Evolutionary conservation across 257 asterid species (phyloP).

Genomic region (Solanum chilense): DNA sequence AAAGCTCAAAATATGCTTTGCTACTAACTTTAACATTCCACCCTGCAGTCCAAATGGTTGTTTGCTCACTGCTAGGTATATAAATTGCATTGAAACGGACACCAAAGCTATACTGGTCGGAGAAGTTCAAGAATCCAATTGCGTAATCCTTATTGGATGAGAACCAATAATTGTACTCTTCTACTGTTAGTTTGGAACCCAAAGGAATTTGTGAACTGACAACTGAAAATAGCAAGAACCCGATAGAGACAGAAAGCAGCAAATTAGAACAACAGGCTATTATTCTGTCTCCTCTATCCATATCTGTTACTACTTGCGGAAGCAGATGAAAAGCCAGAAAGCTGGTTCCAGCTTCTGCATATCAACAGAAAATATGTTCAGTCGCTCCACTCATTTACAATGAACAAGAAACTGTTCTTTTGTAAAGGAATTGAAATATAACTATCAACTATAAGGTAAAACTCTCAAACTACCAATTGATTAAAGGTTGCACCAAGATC

Average conservation of each 20-base stretch:
- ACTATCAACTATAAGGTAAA: not conserved
- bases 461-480: not conserved
- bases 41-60: conserved; percentile 33
- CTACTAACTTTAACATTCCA: conserved; percentile 21
- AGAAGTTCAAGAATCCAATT: conserved; percentile 19
- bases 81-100: conserved; percentile 17
- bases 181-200: conserved; percentile 26
- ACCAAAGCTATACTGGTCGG: conserved; percentile 17
- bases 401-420: not conserved
- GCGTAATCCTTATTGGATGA: conserved; percentile 30
- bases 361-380: conserved; percentile 3
- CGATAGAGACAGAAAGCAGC: conserved; percentile 3
- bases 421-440: not conserved
- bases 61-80: conserved; percentile 12
- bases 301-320: conserved; percentile 2
- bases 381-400: not conserved
- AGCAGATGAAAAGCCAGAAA: not conserved
- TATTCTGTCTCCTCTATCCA: conserved; percentile 11
- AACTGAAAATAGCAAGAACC: conserved; percentile 6
- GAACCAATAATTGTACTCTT: conserved; percentile 21
- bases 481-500: not conserved
- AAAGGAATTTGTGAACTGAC: conserved; percentile 15
- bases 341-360: conserved; percentile 8
- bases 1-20: conserved; percentile 21
- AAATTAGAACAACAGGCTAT: not conserved